Evolutionary conservation across 768 basidiomycete genomes (phyloP), one percentile per base, ranked within the genome.

Genomic region (Auriscalpium microsporum): DNA sequence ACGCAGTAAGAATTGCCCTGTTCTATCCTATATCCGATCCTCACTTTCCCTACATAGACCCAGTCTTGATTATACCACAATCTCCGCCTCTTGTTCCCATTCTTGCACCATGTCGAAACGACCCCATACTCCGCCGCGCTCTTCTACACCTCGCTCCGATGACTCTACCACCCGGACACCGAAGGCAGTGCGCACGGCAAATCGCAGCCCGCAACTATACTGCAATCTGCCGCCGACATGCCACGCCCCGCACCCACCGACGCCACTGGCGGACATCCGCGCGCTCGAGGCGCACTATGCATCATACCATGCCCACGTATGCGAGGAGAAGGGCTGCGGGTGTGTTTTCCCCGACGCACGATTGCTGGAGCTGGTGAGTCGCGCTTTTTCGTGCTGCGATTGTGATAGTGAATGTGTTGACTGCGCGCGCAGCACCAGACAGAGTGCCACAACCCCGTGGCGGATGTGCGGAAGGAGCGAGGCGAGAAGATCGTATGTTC

Each of bases 151-250:
- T 0, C 38, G 2, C 28, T 28, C 28, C 28, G 28, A 28, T 7
- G 28, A 48, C n/a, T 54, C 59, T 4, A 50, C 59, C 1, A 46
- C 57, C 8, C 49, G 53, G 45, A 59, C 60, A 4, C 60, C 60
- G 13, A 61, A 61, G 14, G 60, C 60, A 45, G 48, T 16, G 16
- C 55, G 60, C 14, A 16, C 13, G 11, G 28, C 48, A 13, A 42
- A 44, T 21, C 13, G 21, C 3, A 34, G 46, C 34, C 48, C 53
- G 0, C 54, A 57, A 1, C 65, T 90, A 17, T 62, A 86, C 21
- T 93, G 90, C 69, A 82, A 79, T 6, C 75, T 94, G 16, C 89
- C 91, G 1, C 92, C 92, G 17, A 93, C 90, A 45, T 94, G 92
- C 69, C 80, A 84, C 55, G 75, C 70, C 11, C 76, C 72, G 57